phyloP scores from a whole-genome alignment of 2,329 filamentous ascomycete species.

The Huntiella savannae region DNA sequence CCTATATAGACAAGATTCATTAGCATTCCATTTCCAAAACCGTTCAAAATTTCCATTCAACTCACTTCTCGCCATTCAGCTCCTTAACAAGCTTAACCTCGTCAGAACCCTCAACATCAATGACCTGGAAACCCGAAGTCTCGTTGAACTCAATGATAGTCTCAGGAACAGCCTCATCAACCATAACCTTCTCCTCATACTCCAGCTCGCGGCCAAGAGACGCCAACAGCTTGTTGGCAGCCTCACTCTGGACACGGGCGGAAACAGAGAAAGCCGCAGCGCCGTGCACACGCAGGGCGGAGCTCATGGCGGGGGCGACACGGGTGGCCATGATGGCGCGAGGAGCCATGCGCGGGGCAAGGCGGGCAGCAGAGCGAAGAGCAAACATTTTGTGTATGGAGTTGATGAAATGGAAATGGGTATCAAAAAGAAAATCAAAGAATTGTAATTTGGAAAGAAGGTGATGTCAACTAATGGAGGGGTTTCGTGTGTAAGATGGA shows the following conservation, averaged over 20 bases:
- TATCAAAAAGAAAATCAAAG: neutral
- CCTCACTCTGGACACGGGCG: conserved; percentile 38
- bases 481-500: neutral
- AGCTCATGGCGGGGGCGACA: conserved; percentile 3
- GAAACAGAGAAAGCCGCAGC: conserved; percentile 20
- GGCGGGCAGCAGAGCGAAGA: conserved; percentile 44
- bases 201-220: conserved; percentile 74
- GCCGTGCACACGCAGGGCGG: conserved; percentile 24
- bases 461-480: neutral
- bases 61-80: conserved; percentile 76
- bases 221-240: conserved; percentile 22
- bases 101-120: conserved; percentile 69
- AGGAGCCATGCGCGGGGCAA: conserved; percentile 40
- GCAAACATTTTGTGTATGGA: conserved; percentile 39
- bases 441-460: no score
- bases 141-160: conserved; percentile 77
- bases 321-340: conserved; percentile 7
- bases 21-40: conserved; percentile 9
- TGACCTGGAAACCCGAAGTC: conserved; percentile 64
- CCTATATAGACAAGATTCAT: conserved; percentile 14
- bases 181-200: conserved; percentile 67
- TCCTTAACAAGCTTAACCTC: conserved; percentile 69
- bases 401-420: neutral
- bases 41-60: conserved; percentile 12
- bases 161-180: conserved; percentile 49